Evolutionary conservation across 495 filamentous ascomycete species (phyloP), one percentile per base, ranked within the genome.

Genomic region (Trichoderma orchidacearum): DNA sequence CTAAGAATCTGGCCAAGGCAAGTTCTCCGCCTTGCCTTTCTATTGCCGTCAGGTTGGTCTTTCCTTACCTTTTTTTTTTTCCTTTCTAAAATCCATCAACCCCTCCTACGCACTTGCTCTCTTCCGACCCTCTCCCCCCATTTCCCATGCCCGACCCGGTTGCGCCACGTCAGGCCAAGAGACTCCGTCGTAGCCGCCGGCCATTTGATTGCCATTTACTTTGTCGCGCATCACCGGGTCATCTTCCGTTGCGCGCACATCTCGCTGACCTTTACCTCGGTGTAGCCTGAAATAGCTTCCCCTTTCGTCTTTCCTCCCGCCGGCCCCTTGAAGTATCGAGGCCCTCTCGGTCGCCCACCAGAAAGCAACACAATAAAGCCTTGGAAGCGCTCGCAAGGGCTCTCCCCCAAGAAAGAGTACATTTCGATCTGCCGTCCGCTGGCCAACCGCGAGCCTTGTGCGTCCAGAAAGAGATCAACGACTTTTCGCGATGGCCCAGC

Each of bases 401-500:
- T 23, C 15, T 8, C 32, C 17, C 18, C 8, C 8, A 18, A 48
- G 4, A 8, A 3, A 25, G 15, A 48, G 18, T 8, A 15, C 9
- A 8, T 1, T 11, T 27, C 17, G 1, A 13, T 25, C 27, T 8
- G 11, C 27, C 21, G 3, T 6, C 4, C 27, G 17, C 9, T n/a
- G 8, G 18, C 41, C 41, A 27, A 48, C 41, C 15, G 41, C 15
- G 41, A 48, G 41, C 41, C 41, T 25, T 17, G 13, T 45, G 28
- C 41, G 31, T 9, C 35, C 12, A 35, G 13, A 55, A 51, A 53
- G 45, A 18, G 18, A 8, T 17, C 51, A 11, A 21, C 53, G 6
- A 8, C n/a, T 30, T 36, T 15, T 27, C 51, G 54, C 51, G 41
- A 76, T 77, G 73, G 70, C 74, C 57, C 86, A 90, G 59, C 80